Base-by-base conservation (phyloP, 2,329 filamentous ascomycete genomes). In the Biscogniauxia mediterranea region DNA sequence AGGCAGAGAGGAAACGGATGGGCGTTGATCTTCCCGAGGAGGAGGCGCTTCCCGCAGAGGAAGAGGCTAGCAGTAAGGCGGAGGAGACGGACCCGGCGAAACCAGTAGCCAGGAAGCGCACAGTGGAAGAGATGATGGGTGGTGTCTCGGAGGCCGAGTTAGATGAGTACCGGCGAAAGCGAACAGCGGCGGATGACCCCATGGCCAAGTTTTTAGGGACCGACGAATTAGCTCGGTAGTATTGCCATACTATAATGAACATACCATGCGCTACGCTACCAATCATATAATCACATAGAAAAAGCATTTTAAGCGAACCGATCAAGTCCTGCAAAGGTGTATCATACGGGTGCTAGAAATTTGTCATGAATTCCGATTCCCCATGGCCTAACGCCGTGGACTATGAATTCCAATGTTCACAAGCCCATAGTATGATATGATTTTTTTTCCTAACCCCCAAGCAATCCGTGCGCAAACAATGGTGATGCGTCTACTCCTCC, bases 201-300 rank as follows among this genome's bases (percentile, higher is more conserved):
- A 97, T 97, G 93, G 91, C 92, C 1, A 88, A 86, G 5, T 86
- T 92, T 68, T 75, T 96, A 53, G 90, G 90, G 23, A 90, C 87
- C 73, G 90, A 93, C 71, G 86, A 91, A 69, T 74, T 90, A 65
- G 74, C 85, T 64, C 75, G 78, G 65, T 80, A 76, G 65, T 46
- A 65, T 52, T 61, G 66, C 42, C 60, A 42, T 28, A 15, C 25
- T n/a, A 54, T 28, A 17, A 54, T 25, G n/a, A 17, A 58, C 7
- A 25, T 19, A n/a, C n/a, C n/a, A n/a, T n/a, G n/a, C n/a, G n/a
- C n/a, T n/a, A 58, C 15, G 21, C 23, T 25, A 59, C 57, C 15
- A 55, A 59, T 53, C 19, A 26, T 55, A 60, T 55, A 60, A 53
- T 58, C 19, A 52, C 65, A 65, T 68, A 57, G 52, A 53, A 25